A percentile compares a stretch with the other conserved stretches of the same genome.
Evolutionary conservation across 2,329 filamentous ascomycete genomes (phyloP).

Genomic region (Diaporthe ilicicola): DNA sequence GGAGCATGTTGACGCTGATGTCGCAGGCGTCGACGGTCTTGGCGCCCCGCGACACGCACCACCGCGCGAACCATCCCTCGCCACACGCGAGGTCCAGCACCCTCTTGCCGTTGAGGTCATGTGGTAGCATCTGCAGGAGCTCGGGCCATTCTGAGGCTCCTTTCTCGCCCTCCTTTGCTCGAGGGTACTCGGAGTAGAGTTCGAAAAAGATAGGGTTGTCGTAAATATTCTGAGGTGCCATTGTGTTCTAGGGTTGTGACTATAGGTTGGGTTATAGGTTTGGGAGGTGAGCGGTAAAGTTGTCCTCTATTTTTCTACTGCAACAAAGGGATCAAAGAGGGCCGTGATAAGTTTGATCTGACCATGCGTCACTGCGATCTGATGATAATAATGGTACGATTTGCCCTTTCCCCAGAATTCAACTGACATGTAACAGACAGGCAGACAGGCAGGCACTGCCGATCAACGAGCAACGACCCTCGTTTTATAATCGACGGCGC

Average conservation of each 20-base stretch:
- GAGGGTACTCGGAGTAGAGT: constrained; percentile 50
- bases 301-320: constrained; percentile 17
- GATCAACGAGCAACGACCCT: constrained; percentile 21
- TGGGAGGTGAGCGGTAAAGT: constrained; percentile 9
- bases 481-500: constrained; percentile 20
- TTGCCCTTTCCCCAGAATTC: constrained; percentile 5
- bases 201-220: constrained; percentile 52
- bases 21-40: constrained; percentile 48
- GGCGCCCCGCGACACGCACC: constrained; percentile 49
- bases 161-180: constrained; percentile 49
- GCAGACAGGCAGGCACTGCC: constrained; percentile 1
- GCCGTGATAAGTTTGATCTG: constrained; percentile 22
- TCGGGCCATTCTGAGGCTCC: constrained; percentile 54
- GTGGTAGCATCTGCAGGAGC: constrained; percentile 50
- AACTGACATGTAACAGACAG: constrained; percentile 12
- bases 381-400: constrained; percentile 19
- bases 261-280: neutral
- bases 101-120: constrained; percentile 38
- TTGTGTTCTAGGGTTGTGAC: constrained; percentile 8
- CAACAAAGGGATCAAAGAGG: constrained; percentile 24
- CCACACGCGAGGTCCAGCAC: constrained; percentile 57
- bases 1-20: constrained; percentile 54
- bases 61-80: constrained; percentile 56
- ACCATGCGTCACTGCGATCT: constrained; percentile 15
- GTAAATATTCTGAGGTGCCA: constrained; percentile 49